A percentile compares a stretch with the other conserved stretches of the same genome.
Evolutionary conservation across 345 rosid genomes (phyloP).

Genomic region (Anacardium occidentale): DNA sequence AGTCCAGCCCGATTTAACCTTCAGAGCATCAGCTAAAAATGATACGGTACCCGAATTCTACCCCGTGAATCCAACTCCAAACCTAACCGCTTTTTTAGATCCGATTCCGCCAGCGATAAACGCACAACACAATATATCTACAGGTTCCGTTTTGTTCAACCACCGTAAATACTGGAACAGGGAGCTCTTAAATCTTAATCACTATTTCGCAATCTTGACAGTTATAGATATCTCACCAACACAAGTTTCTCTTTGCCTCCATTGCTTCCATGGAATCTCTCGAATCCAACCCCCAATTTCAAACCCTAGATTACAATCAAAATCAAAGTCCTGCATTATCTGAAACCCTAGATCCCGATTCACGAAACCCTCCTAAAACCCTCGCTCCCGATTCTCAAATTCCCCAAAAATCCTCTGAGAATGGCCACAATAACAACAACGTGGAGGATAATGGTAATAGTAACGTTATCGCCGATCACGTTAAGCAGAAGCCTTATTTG

Average conservation of each 20-base stretch:
- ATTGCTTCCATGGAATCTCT: conserved; percentile 32
- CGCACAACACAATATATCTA: no score
- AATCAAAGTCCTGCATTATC: conserved; percentile 22
- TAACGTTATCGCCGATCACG: conserved; percentile 22
- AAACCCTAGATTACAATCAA: conserved; percentile 30
- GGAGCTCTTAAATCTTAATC: no score
- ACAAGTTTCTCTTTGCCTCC: not conserved
- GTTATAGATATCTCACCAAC: not conserved
- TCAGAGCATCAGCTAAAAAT: no score
- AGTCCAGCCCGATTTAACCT: no score
- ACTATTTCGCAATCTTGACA: not conserved
- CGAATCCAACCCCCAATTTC: conserved; percentile 19
- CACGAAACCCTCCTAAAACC: conserved; percentile 21
- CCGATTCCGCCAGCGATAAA: no score
- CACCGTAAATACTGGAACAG: no score
- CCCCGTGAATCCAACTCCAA: no score
- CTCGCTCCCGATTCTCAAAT: conserved; percentile 16
- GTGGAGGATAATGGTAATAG: conserved; percentile 3
- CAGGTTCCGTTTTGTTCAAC: no score
- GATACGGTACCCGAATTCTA: no score
- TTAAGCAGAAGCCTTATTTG: conserved; percentile 35
- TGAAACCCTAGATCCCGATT: conserved; percentile 22
- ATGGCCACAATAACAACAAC: conserved; percentile 7
- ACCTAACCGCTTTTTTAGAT: no score
- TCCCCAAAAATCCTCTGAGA: not conserved